These are phyloP conservation scores for Penstemon davidsonii DNA, from an alignment of 257 asterid genomes.

Conservation along the genomic window DNA sequence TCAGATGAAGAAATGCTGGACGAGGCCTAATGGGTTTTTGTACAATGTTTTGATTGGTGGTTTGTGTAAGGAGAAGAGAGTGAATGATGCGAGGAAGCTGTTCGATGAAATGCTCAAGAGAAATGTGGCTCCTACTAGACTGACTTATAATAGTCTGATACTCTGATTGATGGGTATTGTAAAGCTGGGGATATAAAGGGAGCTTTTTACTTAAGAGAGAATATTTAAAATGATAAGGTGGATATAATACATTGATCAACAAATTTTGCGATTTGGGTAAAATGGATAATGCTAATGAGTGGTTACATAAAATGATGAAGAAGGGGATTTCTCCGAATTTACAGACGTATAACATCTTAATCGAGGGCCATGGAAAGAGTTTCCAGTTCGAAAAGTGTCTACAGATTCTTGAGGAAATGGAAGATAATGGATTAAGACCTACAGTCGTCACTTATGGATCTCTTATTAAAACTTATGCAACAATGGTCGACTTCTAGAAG, in stretches of 20 bases:
- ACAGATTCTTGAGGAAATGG: constrained; percentile 76
- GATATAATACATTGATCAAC: constrained; percentile 61
- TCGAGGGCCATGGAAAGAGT: constrained; percentile 55
- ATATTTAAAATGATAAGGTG: constrained; percentile 53
- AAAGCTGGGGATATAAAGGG: constrained; percentile 58
- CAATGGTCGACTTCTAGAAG: constrained; percentile 64
- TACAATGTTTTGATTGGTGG: constrained; percentile 84
- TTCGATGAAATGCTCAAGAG: constrained; percentile 69
- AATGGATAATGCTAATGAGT: constrained; percentile 61
- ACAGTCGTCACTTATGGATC: constrained; percentile 65
- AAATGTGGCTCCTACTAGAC: constrained; percentile 49
- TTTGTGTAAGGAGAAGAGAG: constrained; percentile 66
- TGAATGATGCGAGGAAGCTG: constrained; percentile 63
- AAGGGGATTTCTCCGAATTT: constrained; percentile 55
- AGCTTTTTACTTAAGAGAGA: constrained; percentile 54
- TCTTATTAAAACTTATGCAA: constrained; percentile 69
- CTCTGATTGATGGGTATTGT: constrained; percentile 78
- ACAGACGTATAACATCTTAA: constrained; percentile 71
- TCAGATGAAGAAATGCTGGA: constrained; percentile 46
- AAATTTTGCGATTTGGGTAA: constrained; percentile 49
- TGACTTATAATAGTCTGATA: constrained; percentile 70
- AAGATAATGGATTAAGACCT: constrained; percentile 51
- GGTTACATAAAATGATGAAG: constrained; percentile 54
- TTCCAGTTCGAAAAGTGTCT: constrained; percentile 60
- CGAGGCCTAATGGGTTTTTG: constrained; percentile 53